Percentiles rank a stretch among this genome's conserved stretches.
Evolutionary conservation across 352 stramenopile species (phyloP).

Genomic region (Halophytophthora polymorphica): DNA sequence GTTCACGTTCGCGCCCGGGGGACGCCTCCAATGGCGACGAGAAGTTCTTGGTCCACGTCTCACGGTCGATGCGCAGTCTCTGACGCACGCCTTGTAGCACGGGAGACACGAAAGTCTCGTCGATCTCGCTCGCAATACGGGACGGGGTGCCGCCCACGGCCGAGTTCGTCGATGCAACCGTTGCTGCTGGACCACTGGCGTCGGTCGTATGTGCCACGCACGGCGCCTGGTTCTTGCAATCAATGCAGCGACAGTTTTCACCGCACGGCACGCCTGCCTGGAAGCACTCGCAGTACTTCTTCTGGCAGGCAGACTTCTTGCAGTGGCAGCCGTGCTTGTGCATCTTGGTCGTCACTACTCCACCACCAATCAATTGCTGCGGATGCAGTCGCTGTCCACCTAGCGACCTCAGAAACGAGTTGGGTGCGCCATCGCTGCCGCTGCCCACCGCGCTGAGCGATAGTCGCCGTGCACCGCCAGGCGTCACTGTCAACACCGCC

Average conservation of each 20-base stretch:
- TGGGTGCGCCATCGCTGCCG: constrained; percentile 9
- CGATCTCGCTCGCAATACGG: constrained; percentile 30
- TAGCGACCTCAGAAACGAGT: constrained; percentile 24
- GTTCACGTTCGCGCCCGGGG: constrained; percentile 42
- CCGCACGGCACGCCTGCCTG: constrained; percentile 86
- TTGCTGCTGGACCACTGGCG: constrained; percentile 8
- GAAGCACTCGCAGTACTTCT: constrained; percentile 98
- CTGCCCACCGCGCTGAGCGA: constrained; percentile 6
- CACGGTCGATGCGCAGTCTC: constrained; percentile 59
- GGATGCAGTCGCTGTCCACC: constrained; percentile 12
- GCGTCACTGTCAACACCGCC: constrained; percentile 7
- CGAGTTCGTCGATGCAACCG: constrained; percentile 18
- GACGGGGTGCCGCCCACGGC: constrained; percentile 14
- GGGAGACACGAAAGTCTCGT: constrained; percentile 62
- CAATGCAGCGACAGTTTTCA: constrained; percentile 89
- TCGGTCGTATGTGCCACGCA: constrained; percentile 37
- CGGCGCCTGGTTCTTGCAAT: constrained; percentile 78
- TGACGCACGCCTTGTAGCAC: constrained; percentile 52
- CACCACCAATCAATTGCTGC: constrained; percentile 15
- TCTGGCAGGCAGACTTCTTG: constrained; percentile 95
- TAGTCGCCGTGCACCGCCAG: constrained; percentile 12
- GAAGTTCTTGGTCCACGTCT: constrained; percentile 69
- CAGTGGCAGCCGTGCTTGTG: constrained; percentile 97
- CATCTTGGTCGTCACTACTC: constrained; percentile 51
- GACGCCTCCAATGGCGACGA: constrained; percentile 64